A percentile compares a stretch with the other conserved stretches of the same genome.
Conservation (phyloP, 192 early-diverging fungal genomes). For the Coemansia sp. region DNA sequence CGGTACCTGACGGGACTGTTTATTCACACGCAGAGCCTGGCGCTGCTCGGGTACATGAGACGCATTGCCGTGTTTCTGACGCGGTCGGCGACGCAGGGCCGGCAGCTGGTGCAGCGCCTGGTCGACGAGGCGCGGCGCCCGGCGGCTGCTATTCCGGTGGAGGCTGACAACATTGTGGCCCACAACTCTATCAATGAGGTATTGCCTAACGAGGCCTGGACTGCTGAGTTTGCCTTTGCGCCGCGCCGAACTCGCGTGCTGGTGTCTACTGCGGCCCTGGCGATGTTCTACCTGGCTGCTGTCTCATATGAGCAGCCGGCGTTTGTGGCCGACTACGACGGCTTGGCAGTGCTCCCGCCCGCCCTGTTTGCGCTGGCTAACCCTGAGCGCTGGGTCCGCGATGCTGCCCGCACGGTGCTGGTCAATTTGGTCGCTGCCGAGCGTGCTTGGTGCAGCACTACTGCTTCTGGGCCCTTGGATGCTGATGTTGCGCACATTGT, state of each 20-base stretch:
- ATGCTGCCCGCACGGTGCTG: constrained; percentile 45
- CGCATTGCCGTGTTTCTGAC: constrained; percentile 53
- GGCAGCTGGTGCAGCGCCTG: constrained; percentile 26
- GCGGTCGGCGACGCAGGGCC: constrained; percentile 39
- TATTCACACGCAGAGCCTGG: constrained; percentile 23
- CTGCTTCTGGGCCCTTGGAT: not conserved
- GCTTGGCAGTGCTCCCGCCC: constrained; percentile 32
- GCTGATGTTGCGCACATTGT: constrained; percentile 39
- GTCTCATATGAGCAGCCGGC: constrained; percentile 46
- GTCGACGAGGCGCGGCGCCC: constrained; percentile 34
- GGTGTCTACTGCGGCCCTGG: constrained; percentile 37
- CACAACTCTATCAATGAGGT: constrained; percentile 20
- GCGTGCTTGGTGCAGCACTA: constrained; percentile 22
- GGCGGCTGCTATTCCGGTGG: constrained; percentile 24
- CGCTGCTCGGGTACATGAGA: constrained; percentile 34
- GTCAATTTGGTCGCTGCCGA: constrained; percentile 46
- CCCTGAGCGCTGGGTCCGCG: constrained; percentile 48
- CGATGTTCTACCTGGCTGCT: constrained; percentile 46
- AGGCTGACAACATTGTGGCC: constrained; percentile 2
- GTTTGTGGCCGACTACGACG: constrained; percentile 22
- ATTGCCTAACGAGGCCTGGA: constrained; percentile 36
- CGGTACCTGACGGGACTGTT: constrained; percentile 40
- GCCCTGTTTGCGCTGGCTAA: constrained; percentile 44
- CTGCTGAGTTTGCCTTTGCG: constrained; percentile 24
- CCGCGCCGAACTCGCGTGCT: constrained; percentile 9